Percentiles rank a stretch among this genome's conserved stretches.
Conservation (phyloP, 768 basidiomycete genomes). For the Mycena metata region DNA sequence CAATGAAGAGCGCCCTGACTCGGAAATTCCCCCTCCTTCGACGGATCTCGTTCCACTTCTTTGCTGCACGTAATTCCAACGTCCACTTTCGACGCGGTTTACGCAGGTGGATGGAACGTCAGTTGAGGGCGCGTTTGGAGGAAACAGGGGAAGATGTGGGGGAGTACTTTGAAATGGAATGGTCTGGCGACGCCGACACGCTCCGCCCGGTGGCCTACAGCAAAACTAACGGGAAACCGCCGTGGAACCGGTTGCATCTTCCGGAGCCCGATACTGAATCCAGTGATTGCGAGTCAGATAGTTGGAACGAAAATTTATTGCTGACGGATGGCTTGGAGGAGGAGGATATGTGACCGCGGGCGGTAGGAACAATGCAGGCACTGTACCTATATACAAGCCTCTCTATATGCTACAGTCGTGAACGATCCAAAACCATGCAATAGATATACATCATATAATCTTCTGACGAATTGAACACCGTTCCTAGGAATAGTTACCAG, state of each 20-base stretch:
- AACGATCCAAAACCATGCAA: too few relatives aligned
- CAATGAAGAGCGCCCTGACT: neutral
- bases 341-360: too few relatives aligned
- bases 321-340: too few relatives aligned
- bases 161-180: neutral
- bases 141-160: conserved; percentile 2
- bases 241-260: conserved; percentile 16
- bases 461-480: too few relatives aligned
- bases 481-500: too few relatives aligned
- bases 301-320: too few relatives aligned
- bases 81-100: conserved; percentile 16
- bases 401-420: too few relatives aligned
- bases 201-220: conserved; percentile 3
- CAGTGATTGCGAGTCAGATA: too few relatives aligned
- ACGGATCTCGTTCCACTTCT: conserved; percentile 12
- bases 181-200: conserved; percentile 4
- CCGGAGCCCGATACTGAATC: too few relatives aligned
- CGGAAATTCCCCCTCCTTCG: neutral
- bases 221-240: conserved; percentile 14
- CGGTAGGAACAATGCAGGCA: too few relatives aligned
- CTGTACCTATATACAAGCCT: too few relatives aligned
- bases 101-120: conserved; percentile 20
- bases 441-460: too few relatives aligned
- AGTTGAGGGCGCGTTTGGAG: neutral
- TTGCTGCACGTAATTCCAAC: neutral